These are phyloP conservation scores for Pelomyxa schiedti DNA, from an alignment of 78 protist genomes.

Conservation along the genomic window DNA sequence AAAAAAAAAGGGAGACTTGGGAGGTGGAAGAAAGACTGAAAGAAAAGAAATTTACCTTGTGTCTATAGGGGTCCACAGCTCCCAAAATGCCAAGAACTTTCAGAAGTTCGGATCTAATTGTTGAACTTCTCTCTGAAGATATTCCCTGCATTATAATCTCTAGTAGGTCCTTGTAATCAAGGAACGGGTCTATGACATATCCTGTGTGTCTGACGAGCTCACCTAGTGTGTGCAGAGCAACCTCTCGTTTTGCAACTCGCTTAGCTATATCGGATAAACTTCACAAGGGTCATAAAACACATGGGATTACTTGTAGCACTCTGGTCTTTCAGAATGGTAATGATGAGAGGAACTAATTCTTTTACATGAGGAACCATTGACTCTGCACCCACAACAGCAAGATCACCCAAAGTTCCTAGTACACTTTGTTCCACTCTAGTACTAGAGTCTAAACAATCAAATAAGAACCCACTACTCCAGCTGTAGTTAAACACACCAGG, in stretches of 20 bases:
- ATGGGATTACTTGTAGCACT: constrained; percentile 12
- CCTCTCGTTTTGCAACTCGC: constrained; percentile 18
- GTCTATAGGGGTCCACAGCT: constrained; percentile 89
- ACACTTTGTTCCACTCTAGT: constrained; percentile 46
- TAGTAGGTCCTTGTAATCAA: constrained; percentile 66
- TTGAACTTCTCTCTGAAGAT: constrained; percentile 27
- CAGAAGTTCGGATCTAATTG: constrained; percentile 46
- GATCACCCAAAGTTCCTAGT: constrained; percentile 70
- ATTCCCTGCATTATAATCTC: constrained; percentile 37
- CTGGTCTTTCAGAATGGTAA: constrained; percentile 79
- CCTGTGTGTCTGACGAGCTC: constrained; percentile 74
- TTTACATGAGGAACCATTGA: constrained; percentile 40
- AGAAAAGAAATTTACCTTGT: constrained; percentile 24
- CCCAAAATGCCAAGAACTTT: constrained; percentile 91
- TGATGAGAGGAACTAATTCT: constrained; percentile 67
- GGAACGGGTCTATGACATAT: constrained; percentile 68
- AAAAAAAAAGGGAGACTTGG: no score
- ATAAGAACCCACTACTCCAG: not conserved
- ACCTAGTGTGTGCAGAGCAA: constrained; percentile 77
- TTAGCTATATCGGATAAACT: no score
- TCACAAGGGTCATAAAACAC: no score
- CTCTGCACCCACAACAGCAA: constrained; percentile 70
- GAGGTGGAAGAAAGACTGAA: no score
- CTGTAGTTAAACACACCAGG: not conserved
- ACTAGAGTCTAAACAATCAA: no score